Evolutionary conservation across 2,329 filamentous ascomycete species (phyloP), one percentile per base, ranked within the genome.

Genomic region (Venturia effusa): DNA sequence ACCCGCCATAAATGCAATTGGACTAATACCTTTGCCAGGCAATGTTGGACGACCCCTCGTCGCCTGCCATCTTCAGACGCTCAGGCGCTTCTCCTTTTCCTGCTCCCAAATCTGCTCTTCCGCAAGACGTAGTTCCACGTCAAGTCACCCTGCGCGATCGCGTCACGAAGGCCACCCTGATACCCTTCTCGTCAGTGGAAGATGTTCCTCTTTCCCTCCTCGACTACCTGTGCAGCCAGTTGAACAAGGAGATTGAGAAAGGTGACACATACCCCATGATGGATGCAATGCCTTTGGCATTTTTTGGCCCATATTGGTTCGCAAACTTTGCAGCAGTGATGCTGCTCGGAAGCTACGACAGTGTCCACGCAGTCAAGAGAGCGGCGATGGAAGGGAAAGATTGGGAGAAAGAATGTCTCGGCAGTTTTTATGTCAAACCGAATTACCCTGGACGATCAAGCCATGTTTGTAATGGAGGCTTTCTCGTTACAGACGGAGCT

Each of bases 241-340:
- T 96, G 70, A 93, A 92, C 74, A 88, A 89, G 75, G 92, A 96
- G 75, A 94, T 96, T 71, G 90, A 94, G 71, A 89, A 90, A 74
- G 92, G 92, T 64, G 91, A 96, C 74, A 95, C 92, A 1, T 96
- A 96, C 74, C 90, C 92, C 27, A 93, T 95, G 88, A 84, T 88
- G 69, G 87, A 92, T 62, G 80, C 86, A 22, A 84, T 96, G 75
- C 79, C 87, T 4, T 78, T 88, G n/a, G 85, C 89, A 24, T 84
- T 82, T 67, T 96, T 96, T 72, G 87, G 86, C 11, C 79, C 83
- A 62, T 94, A 95, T 77, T 96, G 92, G 92, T 93, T 96, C 74
- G 88, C 90, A 71, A 91, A 92, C 75, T 96, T 96, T 71, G 90
- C 85, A 59, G 90, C 89, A 60, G 85, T 96, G 73, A 94, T 96